Conservation (phyloP, 495 filamentous ascomycete species). For the Lepraria neglecta region DNA sequence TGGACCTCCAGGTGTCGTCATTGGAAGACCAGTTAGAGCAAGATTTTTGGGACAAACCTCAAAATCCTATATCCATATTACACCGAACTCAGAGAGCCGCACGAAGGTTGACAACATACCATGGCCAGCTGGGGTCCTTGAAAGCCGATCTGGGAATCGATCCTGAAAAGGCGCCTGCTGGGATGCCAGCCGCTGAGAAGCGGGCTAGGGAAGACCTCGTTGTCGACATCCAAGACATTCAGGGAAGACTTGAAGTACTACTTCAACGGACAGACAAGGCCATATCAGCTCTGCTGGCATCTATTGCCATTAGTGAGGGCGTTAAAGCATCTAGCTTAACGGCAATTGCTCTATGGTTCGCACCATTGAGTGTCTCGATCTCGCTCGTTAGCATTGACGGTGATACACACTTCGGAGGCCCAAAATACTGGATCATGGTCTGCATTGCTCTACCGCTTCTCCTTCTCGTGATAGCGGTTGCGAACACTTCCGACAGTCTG, state of each 20-base stretch:
- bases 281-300: slow-evolving; percentile 10
- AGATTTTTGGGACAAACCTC: slow-evolving; percentile 13
- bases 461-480: not conserved
- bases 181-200: not conserved
- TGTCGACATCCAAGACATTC: slow-evolving; percentile 1
- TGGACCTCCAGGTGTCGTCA: slow-evolving; percentile 10
- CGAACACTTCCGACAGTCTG: slow-evolving; percentile 1
- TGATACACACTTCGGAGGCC: not conserved
- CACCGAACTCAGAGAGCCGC: slow-evolving; percentile 13
- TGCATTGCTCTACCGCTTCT: slow-evolving; percentile 5
- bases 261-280: slow-evolving; percentile 5
- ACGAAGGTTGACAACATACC: slow-evolving; percentile 6
- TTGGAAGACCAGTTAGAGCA: slow-evolving; percentile 13
- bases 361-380: slow-evolving; percentile 12
- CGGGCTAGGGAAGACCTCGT: not conserved
- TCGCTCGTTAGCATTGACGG: slow-evolving; percentile 12
- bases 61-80: slow-evolving; percentile 13
- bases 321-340: slow-evolving; percentile 13
- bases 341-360: slow-evolving; percentile 13
- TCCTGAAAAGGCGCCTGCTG: not conserved
- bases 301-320: slow-evolving; percentile 7
- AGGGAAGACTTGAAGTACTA: not conserved
- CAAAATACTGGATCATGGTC: slow-evolving; percentile 8
- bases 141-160: not conserved
- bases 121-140: not conserved